Evolutionary conservation across 495 filamentous ascomycete genomes (phyloP), one percentile per base, ranked within the genome.

Genomic region (Aspergillus diversus): DNA sequence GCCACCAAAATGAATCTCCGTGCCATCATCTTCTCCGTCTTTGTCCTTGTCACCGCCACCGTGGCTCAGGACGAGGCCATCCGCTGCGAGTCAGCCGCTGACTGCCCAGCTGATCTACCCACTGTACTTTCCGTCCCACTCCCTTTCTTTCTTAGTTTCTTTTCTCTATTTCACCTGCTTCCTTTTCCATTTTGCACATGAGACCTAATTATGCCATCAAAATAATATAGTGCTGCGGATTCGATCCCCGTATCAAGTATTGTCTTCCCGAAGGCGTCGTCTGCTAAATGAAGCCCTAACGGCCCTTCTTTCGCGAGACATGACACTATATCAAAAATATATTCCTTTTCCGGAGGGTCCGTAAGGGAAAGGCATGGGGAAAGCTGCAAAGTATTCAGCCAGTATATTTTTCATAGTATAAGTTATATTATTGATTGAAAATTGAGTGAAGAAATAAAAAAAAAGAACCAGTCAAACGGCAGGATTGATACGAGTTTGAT

Each of bases 191-290:
- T 50, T 50, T 31, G 16, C 1, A n/a, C 4, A n/a, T 50, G 16
- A 4, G 11, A 50, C 8, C 5, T 21, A 50, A n/a, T 50, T 11
- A 50, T 50, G n/a, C 3, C 21, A 31, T 12, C 39, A 43, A 43
- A 43, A 12, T 11, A 55, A 21, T 15, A 21, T 58, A 58, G 55
- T 49, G 55, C 37, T 58, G 53, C 35, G 53, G 53, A 34, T 55
- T 55, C 33, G 35, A 17, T 39, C 53, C 53, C 12, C 15, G 17
- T 17, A 55, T 48, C 8, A 13, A 58, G n/a, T 58, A 58, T 17
- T 49, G 55, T 58, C 43, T 58, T 47, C 55, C 53, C 3, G 53
- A 55, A 33, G 53, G 53, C 33, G 9, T n/a, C 0, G 53, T 55
- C 32, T 55, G 53, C 17, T 55, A 55, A 37, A 55, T 37, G n/a